These are phyloP conservation scores for Epichloe uncinata DNA, from an alignment of 2,329 filamentous ascomycete genomes.

Conservation along the genomic window DNA sequence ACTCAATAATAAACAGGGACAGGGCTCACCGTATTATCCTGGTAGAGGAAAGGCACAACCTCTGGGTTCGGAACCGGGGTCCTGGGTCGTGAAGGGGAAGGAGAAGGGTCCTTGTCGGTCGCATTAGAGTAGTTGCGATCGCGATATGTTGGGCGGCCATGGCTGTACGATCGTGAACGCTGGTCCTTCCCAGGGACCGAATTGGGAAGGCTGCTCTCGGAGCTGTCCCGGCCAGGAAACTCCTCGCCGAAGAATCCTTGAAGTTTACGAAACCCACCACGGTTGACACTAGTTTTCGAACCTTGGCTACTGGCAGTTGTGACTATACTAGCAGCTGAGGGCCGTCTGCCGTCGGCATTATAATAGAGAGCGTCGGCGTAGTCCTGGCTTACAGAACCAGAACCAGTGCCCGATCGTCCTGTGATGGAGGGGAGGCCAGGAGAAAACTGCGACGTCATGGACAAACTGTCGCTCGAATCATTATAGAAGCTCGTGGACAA, in stretches of 20 bases:
- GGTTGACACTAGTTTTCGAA: conserved; percentile 58
- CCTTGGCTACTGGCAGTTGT: conserved; percentile 75
- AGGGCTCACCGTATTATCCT: conserved; percentile 54
- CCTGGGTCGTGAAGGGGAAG: conserved; percentile 60
- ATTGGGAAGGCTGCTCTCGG: conserved; percentile 51
- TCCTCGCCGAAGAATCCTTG: conserved; percentile 92
- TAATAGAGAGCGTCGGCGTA: conserved; percentile 47
- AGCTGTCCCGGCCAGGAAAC: conserved; percentile 59
- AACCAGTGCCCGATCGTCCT: conserved; percentile 15
- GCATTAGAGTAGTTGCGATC: conserved; percentile 72
- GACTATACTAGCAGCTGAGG: conserved; percentile 70
- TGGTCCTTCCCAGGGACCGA: conserved; percentile 40
- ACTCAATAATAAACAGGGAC: conserved; percentile 3
- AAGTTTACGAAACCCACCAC: conserved; percentile 66
- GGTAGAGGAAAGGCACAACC: conserved; percentile 94
- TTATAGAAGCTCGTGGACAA: conserved; percentile 54
- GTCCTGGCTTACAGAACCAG: conserved; percentile 30
- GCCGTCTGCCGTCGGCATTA: conserved; percentile 57
- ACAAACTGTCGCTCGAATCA: conserved; percentile 60
- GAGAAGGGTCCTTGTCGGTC: conserved; percentile 62
- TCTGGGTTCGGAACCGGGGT: conserved; percentile 84
- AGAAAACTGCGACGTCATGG: conserved; percentile 51
- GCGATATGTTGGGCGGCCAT: conserved; percentile 43
- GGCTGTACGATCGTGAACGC: conserved; percentile 49
- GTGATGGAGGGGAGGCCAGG: conserved; percentile 48